Base-by-base conservation (phyloP, 2,329 filamentous ascomycete species). In the Phaeophleospora eucalypticola region DNA sequence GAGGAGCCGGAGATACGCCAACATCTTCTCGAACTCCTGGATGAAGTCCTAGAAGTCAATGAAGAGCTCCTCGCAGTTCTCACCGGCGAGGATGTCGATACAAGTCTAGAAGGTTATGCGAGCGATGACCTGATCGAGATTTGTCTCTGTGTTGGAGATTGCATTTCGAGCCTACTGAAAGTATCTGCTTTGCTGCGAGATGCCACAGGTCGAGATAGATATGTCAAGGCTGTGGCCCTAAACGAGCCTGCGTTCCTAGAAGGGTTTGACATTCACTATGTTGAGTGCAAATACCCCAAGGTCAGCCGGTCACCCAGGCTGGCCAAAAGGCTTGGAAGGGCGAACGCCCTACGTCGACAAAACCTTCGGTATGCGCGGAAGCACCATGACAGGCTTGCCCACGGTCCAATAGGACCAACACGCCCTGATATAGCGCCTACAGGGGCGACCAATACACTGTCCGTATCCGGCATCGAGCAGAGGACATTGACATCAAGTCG, bases 391-490 rank as follows among this genome's bases (percentile, higher is more conserved):
- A n/a, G n/a, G n/a, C n/a, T n/a, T n/a, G n/a, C n/a, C n/a, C n/a
- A n/a, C n/a, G n/a, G n/a, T n/a, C n/a, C n/a, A n/a, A n/a, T n/a
- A n/a, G n/a, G n/a, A n/a, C n/a, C n/a, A n/a, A n/a, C n/a, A n/a
- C n/a, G n/a, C n/a, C n/a, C n/a, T n/a, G 50, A 48, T 3, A 66
- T 57, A 16, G 62, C 33, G 20, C 66, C 29, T 3, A 63, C 64
- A 41, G 66, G 60, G 1, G 57, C 62, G 2, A 58, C 65, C 29
- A 20, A 9, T 9, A 4, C 16, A 36, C 19, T 19, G 24, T 14
- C 7, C 16, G 33, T 20, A n/a, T 42, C 39, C n/a, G 17, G 27
- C 15, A 9, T 7, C 17, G 12, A 6, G 29, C 40, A 1, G 4
- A 37, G 19, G 37, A 54, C 29, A 53, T 50, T 27, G 45, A 50